A percentile compares a stretch with the other conserved stretches of the same genome.
These are phyloP conservation scores for Adansonia rubrostipa DNA, from an alignment of 441 rosid species.

Conservation along the genomic window DNA sequence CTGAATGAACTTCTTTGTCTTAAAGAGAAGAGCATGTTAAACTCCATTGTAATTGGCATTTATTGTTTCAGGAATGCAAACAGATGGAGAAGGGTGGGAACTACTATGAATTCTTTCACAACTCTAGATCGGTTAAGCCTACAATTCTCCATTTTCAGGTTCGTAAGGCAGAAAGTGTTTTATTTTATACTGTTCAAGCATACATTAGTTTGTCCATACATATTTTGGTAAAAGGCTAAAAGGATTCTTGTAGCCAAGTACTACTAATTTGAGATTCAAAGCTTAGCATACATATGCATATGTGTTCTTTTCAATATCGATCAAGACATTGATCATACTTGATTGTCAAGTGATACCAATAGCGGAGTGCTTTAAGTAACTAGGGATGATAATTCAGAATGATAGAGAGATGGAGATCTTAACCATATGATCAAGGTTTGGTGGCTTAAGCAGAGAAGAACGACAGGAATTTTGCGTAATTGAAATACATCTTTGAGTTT, in stretches of 20 bases:
- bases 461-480: too few relatives aligned
- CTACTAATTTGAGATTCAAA: not conserved
- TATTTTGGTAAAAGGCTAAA: not conserved
- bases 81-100: constrained; percentile 42
- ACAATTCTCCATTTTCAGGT: constrained; percentile 56
- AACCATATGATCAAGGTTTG: too few relatives aligned
- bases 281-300: not conserved
- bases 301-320: too few relatives aligned
- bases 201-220: not conserved
- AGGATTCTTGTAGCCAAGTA: not conserved
- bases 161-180: not conserved
- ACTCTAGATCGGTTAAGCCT: constrained; percentile 47
- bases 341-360: too few relatives aligned
- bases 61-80: constrained; percentile 37
- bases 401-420: too few relatives aligned
- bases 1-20: not conserved
- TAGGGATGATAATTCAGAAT: too few relatives aligned
- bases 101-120: constrained; percentile 47
- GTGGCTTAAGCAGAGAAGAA: too few relatives aligned
- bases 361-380: too few relatives aligned
- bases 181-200: not conserved
- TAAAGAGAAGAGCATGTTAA: constrained; percentile 4
- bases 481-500: too few relatives aligned
- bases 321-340: too few relatives aligned
- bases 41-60: not conserved